Conservation (phyloP, 805 yeast genomes). For the Saccharomycopsis malanga region DNA sequence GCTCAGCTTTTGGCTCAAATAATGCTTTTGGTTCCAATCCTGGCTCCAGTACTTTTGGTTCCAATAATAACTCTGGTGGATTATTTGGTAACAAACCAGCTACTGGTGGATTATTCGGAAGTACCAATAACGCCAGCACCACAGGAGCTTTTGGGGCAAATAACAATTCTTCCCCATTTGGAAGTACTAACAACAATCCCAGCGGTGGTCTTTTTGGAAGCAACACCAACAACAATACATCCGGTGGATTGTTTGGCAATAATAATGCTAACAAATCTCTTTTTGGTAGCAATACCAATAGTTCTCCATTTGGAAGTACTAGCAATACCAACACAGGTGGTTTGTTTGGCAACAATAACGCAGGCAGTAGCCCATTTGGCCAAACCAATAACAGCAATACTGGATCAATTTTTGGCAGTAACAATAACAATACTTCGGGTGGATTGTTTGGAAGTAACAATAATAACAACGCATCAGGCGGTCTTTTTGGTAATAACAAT, state of each 20-base stretch:
- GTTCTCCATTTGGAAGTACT: constrained; percentile 27
- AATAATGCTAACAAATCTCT: constrained; percentile 21
- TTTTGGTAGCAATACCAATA: constrained; percentile 21
- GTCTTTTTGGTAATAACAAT: constrained; percentile 25
- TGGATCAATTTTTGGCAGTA: constrained; percentile 26
- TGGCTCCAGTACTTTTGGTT: constrained; percentile 7
- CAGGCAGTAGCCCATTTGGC: constrained; percentile 14
- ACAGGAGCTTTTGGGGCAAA: constrained; percentile 24
- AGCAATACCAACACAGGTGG: constrained; percentile 27
- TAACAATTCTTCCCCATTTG: constrained; percentile 23
- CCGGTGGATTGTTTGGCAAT: constrained; percentile 26
- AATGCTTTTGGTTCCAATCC: constrained; percentile 18
- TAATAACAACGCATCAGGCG: constrained; percentile 26
- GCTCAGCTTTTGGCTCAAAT: constrained; percentile 12
- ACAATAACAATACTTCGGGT: constrained; percentile 20
- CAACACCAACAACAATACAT: constrained; percentile 18
- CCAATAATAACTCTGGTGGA: constrained; percentile 28
- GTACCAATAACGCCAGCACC: constrained; percentile 24
- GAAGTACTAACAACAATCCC: constrained; percentile 23
- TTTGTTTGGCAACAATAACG: constrained; percentile 27
- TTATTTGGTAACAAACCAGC: constrained; percentile 32
- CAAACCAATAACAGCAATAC: no score
- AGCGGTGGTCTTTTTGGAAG: constrained; percentile 29
- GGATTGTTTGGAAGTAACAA: constrained; percentile 28
- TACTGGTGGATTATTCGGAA: constrained; percentile 26